These are phyloP conservation scores for Sclerotiophoma versabilis DNA, from an alignment of 2,329 filamentous ascomycete species.

Conservation along the genomic window DNA sequence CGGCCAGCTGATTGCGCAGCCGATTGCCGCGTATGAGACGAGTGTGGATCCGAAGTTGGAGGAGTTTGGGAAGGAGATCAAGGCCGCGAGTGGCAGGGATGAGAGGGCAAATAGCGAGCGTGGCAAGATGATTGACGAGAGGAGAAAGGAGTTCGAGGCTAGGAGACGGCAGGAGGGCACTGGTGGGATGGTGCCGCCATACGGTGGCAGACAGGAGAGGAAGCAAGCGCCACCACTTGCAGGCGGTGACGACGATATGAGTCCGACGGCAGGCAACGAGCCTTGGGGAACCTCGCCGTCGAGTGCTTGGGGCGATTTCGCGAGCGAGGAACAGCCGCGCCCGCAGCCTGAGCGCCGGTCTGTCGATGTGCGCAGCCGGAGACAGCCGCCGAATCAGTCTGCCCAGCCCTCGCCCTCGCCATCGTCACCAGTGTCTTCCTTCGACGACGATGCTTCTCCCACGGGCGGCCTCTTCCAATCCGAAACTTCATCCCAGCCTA, in stretches of 20 bases:
- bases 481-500: slow-evolving; percentile 27
- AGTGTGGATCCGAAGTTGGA: slow-evolving; percentile 52
- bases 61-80: slow-evolving; percentile 49
- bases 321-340: slow-evolving; percentile 11
- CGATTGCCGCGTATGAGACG: slow-evolving; percentile 41
- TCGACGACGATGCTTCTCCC: slow-evolving; percentile 46
- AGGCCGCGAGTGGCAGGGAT: slow-evolving; percentile 26
- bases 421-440: slow-evolving; percentile 23
- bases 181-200: slow-evolving; percentile 48
- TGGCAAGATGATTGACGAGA: slow-evolving; percentile 27
- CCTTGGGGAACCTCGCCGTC: slow-evolving; percentile 27
- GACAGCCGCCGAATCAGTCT: slow-evolving; percentile 14
- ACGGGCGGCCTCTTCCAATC: slow-evolving; percentile 47
- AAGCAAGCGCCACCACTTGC: slow-evolving; percentile 15
- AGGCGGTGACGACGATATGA: slow-evolving; percentile 52
- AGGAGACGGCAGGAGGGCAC: slow-evolving; percentile 22
- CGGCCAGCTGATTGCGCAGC: slow-evolving; percentile 45
- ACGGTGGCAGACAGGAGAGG: slow-evolving; percentile 35
- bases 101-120: slow-evolving; percentile 19
- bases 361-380: slow-evolving; percentile 13
- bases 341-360: slow-evolving; percentile 16
- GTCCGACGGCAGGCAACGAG: slow-evolving; percentile 52
- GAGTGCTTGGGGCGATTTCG: slow-evolving; percentile 23
- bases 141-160: slow-evolving; percentile 29
- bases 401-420: neutral